Percentiles rank a stretch among this genome's conserved stretches.
phyloP scores from a whole-genome alignment of 2,329 filamentous ascomycete genomes.

The Botrytis galanthina region DNA sequence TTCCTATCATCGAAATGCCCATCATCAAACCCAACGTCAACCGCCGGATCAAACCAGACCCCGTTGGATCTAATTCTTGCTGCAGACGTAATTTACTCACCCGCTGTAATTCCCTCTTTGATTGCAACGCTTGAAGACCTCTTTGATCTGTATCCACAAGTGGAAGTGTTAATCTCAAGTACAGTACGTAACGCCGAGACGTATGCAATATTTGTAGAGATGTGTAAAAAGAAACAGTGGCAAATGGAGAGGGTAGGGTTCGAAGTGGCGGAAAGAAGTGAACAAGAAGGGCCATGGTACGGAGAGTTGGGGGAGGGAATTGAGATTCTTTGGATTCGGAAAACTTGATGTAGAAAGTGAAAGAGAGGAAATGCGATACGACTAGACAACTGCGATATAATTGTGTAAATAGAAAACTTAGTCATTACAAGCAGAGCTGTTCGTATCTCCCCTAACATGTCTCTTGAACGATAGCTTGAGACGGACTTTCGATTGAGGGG shows the following conservation, averaged over 20 bases:
- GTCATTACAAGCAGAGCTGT: background rate
- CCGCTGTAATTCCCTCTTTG: slow-evolving; percentile 59
- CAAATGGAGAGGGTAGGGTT: slow-evolving; percentile 46
- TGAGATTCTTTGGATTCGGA: slow-evolving; percentile 17
- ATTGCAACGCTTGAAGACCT: slow-evolving; percentile 63
- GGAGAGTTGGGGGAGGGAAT: slow-evolving; percentile 27
- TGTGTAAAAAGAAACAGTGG: slow-evolving; percentile 47
- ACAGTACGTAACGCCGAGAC: slow-evolving; percentile 70
- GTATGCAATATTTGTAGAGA: slow-evolving; percentile 60
- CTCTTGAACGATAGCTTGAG: background rate
- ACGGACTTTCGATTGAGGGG: background rate
- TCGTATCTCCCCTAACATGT: background rate
- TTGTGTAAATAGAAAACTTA: background rate
- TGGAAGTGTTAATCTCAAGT: slow-evolving; percentile 64
- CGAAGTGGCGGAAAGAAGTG: slow-evolving; percentile 39
- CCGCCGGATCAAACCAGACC: slow-evolving; percentile 39
- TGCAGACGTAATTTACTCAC: slow-evolving; percentile 77
- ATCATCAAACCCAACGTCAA: background rate
- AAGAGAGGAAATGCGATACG: too few relatives aligned
- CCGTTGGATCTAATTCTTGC: slow-evolving; percentile 64
- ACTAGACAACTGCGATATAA: background rate
- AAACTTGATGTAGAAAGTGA: background rate
- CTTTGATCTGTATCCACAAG: slow-evolving; percentile 53
- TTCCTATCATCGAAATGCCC: slow-evolving; percentile 15
- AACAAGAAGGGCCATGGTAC: slow-evolving; percentile 65